Evolutionary conservation across 2,329 filamentous ascomycete genomes (phyloP), one percentile per base, ranked within the genome.

Genomic region (Claviceps sp.): DNA sequence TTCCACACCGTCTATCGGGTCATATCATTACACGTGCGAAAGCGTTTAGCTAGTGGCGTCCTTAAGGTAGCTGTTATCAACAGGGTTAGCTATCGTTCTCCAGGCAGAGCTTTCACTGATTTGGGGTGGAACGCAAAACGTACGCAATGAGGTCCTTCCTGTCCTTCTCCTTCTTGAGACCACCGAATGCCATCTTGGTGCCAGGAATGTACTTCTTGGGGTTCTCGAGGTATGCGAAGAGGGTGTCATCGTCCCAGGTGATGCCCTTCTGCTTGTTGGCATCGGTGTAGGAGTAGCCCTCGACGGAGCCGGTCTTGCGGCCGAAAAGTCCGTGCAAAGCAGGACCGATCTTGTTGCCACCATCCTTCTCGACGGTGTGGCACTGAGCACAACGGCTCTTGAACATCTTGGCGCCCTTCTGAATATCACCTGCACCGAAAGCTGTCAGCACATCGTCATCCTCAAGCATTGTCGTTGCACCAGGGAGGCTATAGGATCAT

Each of bases 151-250:
- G 80, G 75, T 98, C 91, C 73, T 97, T 95, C 73, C 93, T 83
- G 79, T 97, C 93, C 87, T 97, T 97, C 70, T 83, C 82, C 88
- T 98, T 98, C 90, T 98, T 98, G 69, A 98, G 82, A 73, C 93
- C 93, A 77, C 93, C 93, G 71, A 97, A 98, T 66, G 93, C 93
- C 93, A 98, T 98, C 89, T 97, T 98, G 78, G 93, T 98, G 64
- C 93, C 93, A 63, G 93, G 93, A 61, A 98, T 96, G 84, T 90
- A 98, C 82, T 97, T 97, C 86, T 98, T 98, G 77, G 93, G 93
- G 86, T 97, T 97, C 83, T 98, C 93, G 67, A 98, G 90, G 84
- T 98, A 98, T 62, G 84, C 81, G 76, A 95, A 97, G 65, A 98
- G 81, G 73, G 87, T 86, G 60, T 82, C 72, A 69, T 95, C 83